phyloP scores from a whole-genome alignment of 495 filamentous ascomycete species.

The Aspergillus nanangensis region DNA sequence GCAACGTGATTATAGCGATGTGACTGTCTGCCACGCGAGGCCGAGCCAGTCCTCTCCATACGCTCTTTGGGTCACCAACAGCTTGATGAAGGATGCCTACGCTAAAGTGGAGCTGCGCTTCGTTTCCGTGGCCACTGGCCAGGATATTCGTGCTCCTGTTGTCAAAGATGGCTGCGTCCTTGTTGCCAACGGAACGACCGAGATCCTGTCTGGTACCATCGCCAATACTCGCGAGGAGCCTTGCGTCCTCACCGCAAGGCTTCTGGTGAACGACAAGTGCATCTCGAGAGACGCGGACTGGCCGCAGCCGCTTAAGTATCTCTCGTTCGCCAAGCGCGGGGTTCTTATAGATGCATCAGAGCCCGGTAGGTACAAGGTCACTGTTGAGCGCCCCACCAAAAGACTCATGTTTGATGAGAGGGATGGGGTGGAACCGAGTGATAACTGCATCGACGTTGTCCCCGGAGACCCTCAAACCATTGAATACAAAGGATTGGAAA shows the following conservation, averaged over 20 bases:
- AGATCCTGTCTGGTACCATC: constrained; percentile 64
- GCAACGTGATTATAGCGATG: constrained; percentile 60
- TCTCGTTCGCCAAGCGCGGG: too few relatives aligned
- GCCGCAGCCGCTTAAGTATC: constrained; percentile 90
- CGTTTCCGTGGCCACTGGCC: constrained; percentile 68
- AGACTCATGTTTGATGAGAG: too few relatives aligned
- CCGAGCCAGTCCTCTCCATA: constrained; percentile 53
- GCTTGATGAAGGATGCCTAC: constrained; percentile 47
- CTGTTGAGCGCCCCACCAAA: too few relatives aligned
- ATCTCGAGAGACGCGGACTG: constrained; percentile 81
- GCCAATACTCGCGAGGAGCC: constrained; percentile 67
- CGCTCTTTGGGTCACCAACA: constrained; percentile 79
- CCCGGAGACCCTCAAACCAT: too few relatives aligned
- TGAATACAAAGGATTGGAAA: too few relatives aligned
- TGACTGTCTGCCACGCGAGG: constrained; percentile 58
- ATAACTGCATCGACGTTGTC: too few relatives aligned
- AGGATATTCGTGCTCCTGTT: constrained; percentile 52
- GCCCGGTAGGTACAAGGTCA: too few relatives aligned
- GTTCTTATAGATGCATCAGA: too few relatives aligned
- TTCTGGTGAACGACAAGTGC: constrained; percentile 56
- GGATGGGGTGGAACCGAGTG: too few relatives aligned
- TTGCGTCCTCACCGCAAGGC: constrained; percentile 50
- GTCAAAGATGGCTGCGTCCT: constrained; percentile 44
- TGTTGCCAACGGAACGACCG: too few relatives aligned
- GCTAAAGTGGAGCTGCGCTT: constrained; percentile 67